phyloP scores from a whole-genome alignment of 2,329 filamentous ascomycete genomes.

The Tolypocladium nubicola region DNA sequence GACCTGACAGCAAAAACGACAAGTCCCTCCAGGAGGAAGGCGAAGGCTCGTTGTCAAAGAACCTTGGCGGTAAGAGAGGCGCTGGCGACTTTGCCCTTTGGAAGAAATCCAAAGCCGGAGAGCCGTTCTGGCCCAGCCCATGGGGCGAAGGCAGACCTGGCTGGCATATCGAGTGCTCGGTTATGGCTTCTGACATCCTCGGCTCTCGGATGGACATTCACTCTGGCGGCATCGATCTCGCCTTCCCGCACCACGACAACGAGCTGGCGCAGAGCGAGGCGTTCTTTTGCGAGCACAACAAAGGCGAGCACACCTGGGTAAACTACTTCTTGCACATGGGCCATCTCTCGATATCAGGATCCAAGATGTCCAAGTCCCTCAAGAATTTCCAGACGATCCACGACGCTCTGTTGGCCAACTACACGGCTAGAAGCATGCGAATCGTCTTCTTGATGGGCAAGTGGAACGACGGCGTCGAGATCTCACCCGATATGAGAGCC shows the following conservation, averaged over 20 bases:
- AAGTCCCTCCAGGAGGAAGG: constrained; percentile 78
- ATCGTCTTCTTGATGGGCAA: constrained; percentile 79
- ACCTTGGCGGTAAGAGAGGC: constrained; percentile 56
- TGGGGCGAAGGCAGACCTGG: constrained; percentile 86
- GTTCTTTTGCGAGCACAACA: constrained; percentile 52
- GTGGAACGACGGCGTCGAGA: constrained; percentile 88
- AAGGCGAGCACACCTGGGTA: constrained; percentile 64
- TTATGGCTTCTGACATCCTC: constrained; percentile 86
- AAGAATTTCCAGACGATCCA: constrained; percentile 96
- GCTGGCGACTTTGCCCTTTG: constrained; percentile 83
- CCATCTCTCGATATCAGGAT: constrained; percentile 72
- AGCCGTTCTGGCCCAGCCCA: constrained; percentile 79
- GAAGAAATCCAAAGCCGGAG: constrained; percentile 86
- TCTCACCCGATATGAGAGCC: constrained; percentile 71
- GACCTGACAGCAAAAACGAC: constrained; percentile 78
- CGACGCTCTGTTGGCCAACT: constrained; percentile 60
- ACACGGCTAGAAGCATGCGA: constrained; percentile 69
- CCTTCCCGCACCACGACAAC: constrained; percentile 89
- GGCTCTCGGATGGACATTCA: constrained; percentile 84
- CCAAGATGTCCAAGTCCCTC: constrained; percentile 91
- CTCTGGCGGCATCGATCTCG: constrained; percentile 82
- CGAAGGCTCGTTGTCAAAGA: constrained; percentile 67
- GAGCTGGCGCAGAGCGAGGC: constrained; percentile 85
- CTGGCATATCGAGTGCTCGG: constrained; percentile 96
- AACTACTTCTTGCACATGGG: constrained; percentile 97